phyloP scores from a whole-genome alignment of 352 stramenopile species.

The Globisporangium okanoganense region DNA sequence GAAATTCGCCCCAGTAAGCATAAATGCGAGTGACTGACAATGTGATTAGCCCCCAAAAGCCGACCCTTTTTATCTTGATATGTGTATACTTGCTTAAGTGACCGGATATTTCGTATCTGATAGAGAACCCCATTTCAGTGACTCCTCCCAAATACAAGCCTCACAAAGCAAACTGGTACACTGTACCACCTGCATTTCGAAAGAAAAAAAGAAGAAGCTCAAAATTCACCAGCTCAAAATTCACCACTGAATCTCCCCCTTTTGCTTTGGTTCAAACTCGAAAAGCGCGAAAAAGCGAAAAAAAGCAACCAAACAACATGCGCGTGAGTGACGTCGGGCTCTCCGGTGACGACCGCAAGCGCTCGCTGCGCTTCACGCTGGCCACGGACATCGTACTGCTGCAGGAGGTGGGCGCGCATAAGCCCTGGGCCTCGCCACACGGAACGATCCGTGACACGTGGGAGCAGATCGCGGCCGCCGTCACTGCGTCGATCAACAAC shows the following conservation, averaged over 20 bases:
- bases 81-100: too few species aligned
- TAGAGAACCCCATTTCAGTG: too few species aligned
- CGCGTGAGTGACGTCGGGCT: neutral
- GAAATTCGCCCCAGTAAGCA: too few species aligned
- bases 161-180: neutral
- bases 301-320: neutral
- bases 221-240: constrained; percentile 11
- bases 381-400: constrained; percentile 15
- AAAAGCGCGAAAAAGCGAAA: neutral
- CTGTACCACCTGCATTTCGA: neutral
- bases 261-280: neutral
- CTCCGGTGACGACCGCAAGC: constrained; percentile 7
- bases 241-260: constrained; percentile 1
- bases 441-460: constrained; percentile 16
- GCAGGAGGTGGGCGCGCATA: constrained; percentile 6
- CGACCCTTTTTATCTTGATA: too few species aligned
- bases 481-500: constrained; percentile 11
- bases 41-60: too few species aligned
- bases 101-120: too few species aligned
- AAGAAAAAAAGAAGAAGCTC: neutral
- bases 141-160: neutral
- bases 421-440: constrained; percentile 13
- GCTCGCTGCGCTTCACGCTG: constrained; percentile 16
- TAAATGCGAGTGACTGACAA: too few species aligned
- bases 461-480: constrained; percentile 12